These are phyloP conservation scores for Starmera pachycereana DNA, from an alignment of 805 yeast species.

Conservation along the genomic window DNA sequence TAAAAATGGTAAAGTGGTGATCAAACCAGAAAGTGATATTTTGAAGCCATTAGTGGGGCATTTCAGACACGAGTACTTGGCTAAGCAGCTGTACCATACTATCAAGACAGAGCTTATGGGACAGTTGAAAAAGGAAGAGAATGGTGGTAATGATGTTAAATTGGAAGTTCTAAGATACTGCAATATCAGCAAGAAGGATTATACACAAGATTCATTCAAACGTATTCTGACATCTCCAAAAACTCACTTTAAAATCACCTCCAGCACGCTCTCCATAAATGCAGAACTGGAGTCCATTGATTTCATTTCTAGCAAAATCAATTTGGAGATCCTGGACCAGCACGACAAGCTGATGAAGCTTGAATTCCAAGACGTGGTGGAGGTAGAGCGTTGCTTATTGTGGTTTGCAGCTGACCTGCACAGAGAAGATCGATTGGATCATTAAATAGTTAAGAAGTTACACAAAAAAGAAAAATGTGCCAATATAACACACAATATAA, in stretches of 20 bases:
- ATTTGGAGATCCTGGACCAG: no score
- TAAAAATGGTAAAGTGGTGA: constrained; percentile 12
- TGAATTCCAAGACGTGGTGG: no score
- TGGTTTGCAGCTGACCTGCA: no score
- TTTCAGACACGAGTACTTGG: constrained; percentile 39
- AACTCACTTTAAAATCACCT: constrained; percentile 23
- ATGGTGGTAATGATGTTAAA: constrained; percentile 1
- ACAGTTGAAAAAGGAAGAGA: constrained; percentile 7
- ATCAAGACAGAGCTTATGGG: no score
- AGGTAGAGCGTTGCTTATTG: no score
- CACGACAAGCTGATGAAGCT: no score
- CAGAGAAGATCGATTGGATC: no score
- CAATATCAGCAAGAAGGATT: constrained; percentile 6
- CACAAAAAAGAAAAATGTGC: no score
- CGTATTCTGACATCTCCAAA: constrained; percentile 13
- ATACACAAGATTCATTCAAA: constrained; percentile 10
- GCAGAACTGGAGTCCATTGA: constrained; percentile 13
- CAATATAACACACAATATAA: no score
- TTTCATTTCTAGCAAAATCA: constrained; percentile 1
- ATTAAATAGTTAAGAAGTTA: no score
- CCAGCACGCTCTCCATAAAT: constrained; percentile 1
- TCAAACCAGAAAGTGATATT: constrained; percentile 35
- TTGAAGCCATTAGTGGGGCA: constrained; percentile 51
- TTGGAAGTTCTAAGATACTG: constrained; percentile 11
- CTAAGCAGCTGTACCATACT: constrained; percentile 14